Evolutionary conservation across 202 grass and related monocot genomes (phyloP).

Genomic region (Bolboschoenoplectus hybrid): DNA sequence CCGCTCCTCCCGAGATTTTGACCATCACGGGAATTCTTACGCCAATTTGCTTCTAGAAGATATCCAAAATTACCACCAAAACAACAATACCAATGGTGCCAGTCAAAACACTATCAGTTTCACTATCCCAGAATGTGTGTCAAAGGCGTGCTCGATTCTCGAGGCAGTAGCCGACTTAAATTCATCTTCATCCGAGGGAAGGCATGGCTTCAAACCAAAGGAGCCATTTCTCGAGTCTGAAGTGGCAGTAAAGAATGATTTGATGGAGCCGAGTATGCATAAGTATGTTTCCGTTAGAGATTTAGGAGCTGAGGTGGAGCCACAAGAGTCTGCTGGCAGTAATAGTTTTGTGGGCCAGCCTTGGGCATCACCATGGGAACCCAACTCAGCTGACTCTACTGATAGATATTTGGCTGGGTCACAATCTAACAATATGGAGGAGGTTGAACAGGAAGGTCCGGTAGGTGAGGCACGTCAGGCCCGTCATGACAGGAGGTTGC

Average conservation of each 20-base stretch:
- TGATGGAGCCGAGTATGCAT: constrained; percentile 86
- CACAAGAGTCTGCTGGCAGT: constrained; percentile 86
- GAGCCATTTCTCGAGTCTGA: constrained; percentile 61
- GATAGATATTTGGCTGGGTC: constrained; percentile 54
- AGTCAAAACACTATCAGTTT: constrained; percentile 44
- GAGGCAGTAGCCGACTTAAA: constrained; percentile 92
- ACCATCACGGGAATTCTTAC: constrained; percentile 69
- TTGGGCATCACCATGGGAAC: constrained; percentile 73
- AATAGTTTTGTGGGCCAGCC: constrained; percentile 76
- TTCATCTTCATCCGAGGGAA: constrained; percentile 59
- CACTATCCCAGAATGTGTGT: constrained; percentile 86
- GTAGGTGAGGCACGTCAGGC: constrained; percentile 25
- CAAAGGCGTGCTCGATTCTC: constrained; percentile 96
- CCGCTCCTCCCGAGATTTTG: constrained; percentile 74
- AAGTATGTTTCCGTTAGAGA: constrained; percentile 86
- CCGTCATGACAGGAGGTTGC: constrained; percentile 43
- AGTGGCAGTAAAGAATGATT: constrained; percentile 66
- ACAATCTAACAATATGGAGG: constrained; percentile 59
- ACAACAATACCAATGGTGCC: constrained; percentile 38
- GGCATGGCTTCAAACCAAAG: constrained; percentile 28
- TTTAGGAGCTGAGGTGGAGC: constrained; percentile 59
- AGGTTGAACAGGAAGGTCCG: constrained; percentile 51
- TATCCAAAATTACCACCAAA: constrained; percentile 89
- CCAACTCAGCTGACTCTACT: constrained; percentile 69
- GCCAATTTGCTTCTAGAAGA: constrained; percentile 80